Percentiles rank a stretch among this genome's conserved stretches.
Conservation (phyloP, 1,284 basidiomycete genomes). For the Apiotrichum montevideense region DNA sequence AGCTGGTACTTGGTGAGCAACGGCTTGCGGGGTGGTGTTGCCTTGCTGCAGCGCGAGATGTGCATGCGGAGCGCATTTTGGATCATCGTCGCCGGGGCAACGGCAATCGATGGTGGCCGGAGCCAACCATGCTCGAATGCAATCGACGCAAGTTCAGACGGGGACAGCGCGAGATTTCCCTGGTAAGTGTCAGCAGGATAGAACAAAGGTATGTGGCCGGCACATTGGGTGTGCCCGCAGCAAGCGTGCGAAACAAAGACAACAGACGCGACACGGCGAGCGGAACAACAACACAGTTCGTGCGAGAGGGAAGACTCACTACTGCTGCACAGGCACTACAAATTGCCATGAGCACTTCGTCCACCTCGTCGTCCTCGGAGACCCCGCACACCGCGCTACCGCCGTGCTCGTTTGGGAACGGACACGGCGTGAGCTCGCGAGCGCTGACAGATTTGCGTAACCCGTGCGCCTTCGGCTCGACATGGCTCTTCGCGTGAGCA, state of each 20-base stretch:
- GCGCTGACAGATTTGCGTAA: conserved; percentile 29
- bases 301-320: conserved; percentile 23
- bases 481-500: conserved; percentile 5
- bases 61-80: conserved; percentile 41
- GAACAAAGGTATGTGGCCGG: not conserved
- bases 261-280: not conserved
- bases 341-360: conserved; percentile 43
- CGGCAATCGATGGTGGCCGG: conserved; percentile 39
- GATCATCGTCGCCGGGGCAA: conserved; percentile 35
- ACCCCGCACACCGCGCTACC: conserved; percentile 36
- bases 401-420: conserved; percentile 36
- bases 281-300: too few species aligned
- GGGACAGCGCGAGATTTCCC: conserved; percentile 42
- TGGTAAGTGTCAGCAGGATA: conserved; percentile 10
- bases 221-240: too few species aligned
- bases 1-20: conserved; percentile 42
- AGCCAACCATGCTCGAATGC: conserved; percentile 40
- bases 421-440: conserved; percentile 32
- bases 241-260: not conserved
- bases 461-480: conserved; percentile 37
- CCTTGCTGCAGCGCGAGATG: conserved; percentile 31
- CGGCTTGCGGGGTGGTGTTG: conserved; percentile 24
- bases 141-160: conserved; percentile 38
- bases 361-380: conserved; percentile 36
- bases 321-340: conserved; percentile 33